Conservation (phyloP, 2,329 filamentous ascomycete species). For the Aspergillus quadrilineatus region DNA sequence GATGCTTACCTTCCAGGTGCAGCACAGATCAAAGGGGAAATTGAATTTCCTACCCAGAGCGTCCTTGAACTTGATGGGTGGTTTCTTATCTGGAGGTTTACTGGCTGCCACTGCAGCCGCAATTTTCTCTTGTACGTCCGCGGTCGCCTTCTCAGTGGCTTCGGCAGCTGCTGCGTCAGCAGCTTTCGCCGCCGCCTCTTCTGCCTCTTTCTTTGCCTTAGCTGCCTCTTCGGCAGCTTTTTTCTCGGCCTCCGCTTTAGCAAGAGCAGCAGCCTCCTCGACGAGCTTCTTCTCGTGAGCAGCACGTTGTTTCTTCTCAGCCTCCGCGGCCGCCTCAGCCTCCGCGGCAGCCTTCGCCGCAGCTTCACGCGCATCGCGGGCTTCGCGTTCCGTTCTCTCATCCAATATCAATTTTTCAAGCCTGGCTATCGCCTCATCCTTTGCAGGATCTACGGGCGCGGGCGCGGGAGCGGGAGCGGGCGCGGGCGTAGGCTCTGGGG, state of each 20-base stretch:
- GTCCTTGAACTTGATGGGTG: conserved; percentile 86
- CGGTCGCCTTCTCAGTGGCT: conserved; percentile 27
- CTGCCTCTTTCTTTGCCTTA: conserved; percentile 46
- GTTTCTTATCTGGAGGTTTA: conserved; percentile 57
- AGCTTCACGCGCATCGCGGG: conserved; percentile 38
- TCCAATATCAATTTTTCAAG: conserved; percentile 58
- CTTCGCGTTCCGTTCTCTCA: conserved; percentile 43
- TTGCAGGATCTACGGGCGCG: conserved; percentile 47
- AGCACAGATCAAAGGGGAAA: conserved; percentile 83
- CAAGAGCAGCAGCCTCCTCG: conserved; percentile 47
- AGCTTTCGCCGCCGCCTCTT: conserved; percentile 41
- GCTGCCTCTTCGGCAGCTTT: conserved; percentile 50
- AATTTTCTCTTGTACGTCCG: conserved; percentile 6
- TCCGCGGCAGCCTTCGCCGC: conserved; percentile 47
- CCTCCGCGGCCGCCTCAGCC: conserved; percentile 50
- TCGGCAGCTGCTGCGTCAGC: conserved; percentile 42
- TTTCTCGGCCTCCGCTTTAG: conserved; percentile 49
- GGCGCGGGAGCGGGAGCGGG: neutral
- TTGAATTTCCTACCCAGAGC: conserved; percentile 88
- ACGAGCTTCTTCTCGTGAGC: conserved; percentile 44
- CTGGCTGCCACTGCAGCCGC: conserved; percentile 36
- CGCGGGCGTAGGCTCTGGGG: conserved; percentile 1
- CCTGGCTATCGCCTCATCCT: conserved; percentile 59
- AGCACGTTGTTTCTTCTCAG: conserved; percentile 36
- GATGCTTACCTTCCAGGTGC: conserved; percentile 71